Base-by-base conservation (phyloP, 2,329 filamentous ascomycete genomes). In the Geosmithia morbida region DNA sequence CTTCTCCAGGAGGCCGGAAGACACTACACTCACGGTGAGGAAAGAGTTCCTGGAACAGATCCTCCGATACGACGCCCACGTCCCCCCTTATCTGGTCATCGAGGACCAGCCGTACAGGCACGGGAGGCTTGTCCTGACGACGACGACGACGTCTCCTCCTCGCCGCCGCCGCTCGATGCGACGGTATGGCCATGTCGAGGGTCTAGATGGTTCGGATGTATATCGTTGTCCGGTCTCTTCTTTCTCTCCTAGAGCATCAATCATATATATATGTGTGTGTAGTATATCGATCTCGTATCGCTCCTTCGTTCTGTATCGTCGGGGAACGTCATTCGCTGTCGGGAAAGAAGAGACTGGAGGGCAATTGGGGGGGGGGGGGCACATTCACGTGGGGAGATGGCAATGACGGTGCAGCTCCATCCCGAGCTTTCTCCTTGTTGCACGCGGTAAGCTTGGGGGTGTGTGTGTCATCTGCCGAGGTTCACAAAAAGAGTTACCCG, bases 71-170 rank as follows among this genome's bases (percentile, higher is more conserved):
- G 53, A 92, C 77, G 52, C 88, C 92, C 51, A 89, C 75, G 59
- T 95, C 87, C 47, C 86, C 87, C 65, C 83, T 86, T 56, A 94
- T 73, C 61, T 85, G 83, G 59, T 88, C 85, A 63, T 95, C 88
- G 48, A 96, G 77, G 39, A 94, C 75, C 46, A 97, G 72, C 49
- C 85, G 81, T 48, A 87, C 89, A 49, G 85, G 75, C 49, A 94
- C 73, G 42, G 89, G 75, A 7, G 84, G 75, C 62, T 85, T 88
- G 61, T 92, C 79, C 54, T 78, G 71, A 48, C 76, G 69, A 46
- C 77, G 71, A 52, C 77, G 69, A 49, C 75, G 67, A 48, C 66
- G 67, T 49, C 67, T 67, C 57, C 66, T 70, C 54, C 43, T 19
- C 22, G 22, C 22, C 22, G 22, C 22, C 22, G 22, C 22, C 22